phyloP scores from a whole-genome alignment of 2,329 filamentous ascomycete genomes.

The Aspergillus udagawae region DNA sequence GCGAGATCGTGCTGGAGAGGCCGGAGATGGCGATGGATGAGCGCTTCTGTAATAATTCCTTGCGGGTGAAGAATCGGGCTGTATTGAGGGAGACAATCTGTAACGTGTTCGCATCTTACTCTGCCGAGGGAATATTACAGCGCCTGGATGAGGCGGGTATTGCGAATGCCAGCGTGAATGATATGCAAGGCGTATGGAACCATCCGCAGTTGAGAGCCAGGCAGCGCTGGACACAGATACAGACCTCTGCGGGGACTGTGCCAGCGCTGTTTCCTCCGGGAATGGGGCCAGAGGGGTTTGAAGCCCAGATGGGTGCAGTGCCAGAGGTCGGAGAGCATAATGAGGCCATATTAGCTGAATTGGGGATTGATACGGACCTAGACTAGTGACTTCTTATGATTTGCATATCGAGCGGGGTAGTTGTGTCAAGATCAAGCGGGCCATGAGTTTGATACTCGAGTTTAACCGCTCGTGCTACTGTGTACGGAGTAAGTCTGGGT shows the following conservation, averaged over 20 bases:
- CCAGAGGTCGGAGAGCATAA: slow-evolving; percentile 52
- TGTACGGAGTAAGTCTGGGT: too few species aligned
- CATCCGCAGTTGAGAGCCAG: slow-evolving; percentile 52
- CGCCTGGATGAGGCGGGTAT: slow-evolving; percentile 48
- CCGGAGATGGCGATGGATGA: slow-evolving; percentile 42
- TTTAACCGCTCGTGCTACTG: too few species aligned
- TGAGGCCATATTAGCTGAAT: slow-evolving; percentile 43
- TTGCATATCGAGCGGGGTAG: too few species aligned
- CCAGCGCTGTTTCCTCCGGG: slow-evolving; percentile 51
- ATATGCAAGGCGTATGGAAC: slow-evolving; percentile 53
- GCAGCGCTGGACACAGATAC: slow-evolving; percentile 49
- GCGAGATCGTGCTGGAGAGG: slow-evolving; percentile 43
- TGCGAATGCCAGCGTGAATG: slow-evolving; percentile 54
- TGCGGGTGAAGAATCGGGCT: slow-evolving; percentile 46
- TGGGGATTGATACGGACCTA: slow-evolving; percentile 28
- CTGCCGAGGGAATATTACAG: slow-evolving; percentile 39
- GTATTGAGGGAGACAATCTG: slow-evolving; percentile 46
- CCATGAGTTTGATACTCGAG: too few species aligned
- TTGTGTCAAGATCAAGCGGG: too few species aligned
- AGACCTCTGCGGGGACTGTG: slow-evolving; percentile 45
- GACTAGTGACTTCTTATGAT: too few species aligned
- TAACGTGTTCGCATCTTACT: slow-evolving; percentile 37
- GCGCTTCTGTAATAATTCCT: slow-evolving; percentile 47
- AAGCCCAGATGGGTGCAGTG: slow-evolving; percentile 35
- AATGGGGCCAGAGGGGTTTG: slow-evolving; percentile 23